Base-by-base conservation (phyloP, 257 asterid species). In the Sherardia arvensis region DNA sequence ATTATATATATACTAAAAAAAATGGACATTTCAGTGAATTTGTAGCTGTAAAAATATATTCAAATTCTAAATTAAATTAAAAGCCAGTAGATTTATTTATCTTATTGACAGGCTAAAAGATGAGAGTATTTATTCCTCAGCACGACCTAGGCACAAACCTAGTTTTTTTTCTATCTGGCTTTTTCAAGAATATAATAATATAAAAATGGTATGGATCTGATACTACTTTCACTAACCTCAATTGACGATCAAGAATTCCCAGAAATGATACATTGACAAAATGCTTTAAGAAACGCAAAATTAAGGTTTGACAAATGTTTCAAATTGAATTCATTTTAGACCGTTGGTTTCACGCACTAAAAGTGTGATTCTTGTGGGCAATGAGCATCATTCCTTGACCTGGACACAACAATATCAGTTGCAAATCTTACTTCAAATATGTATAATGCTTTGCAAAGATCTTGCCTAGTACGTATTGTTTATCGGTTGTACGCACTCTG, bases 61-160 rank as follows among this genome's bases (percentile, higher is more conserved):
- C 1, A 18, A 38, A 38, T 7, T 7, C 9, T 38, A 38, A 12
- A 15, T 4, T 2, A 1, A 43, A 4, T 43, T 14, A 14, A 15
- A 43, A 43, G 51, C 2, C 51, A 15, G 51, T 49, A 18, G n/a
- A n/a, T 49, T 68, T 71, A 36, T 36, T 36, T 4, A 10, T 82
- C 53, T 21, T 73, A 62, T 68, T 71, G 85, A 74, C 86, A 83
- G 76, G 82, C 62, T 22, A 73, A 80, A 79, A 77, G 82, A 53
- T 20, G 61, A 61, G 72, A 75, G 81, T 62, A 62, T 61, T 61
- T 68, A 77, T 72, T 73, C 76, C 22, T 49, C 53, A 67, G 78
- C 74, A 69, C 66, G 27, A 47, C 71, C 40, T 12, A 6, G 23
- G 27, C 68, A 71, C 71, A 53, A 38, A 43, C 51, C 51, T 43